Conservation (phyloP, 1,284 basidiomycete species). For the Malassezia furfur region DNA sequence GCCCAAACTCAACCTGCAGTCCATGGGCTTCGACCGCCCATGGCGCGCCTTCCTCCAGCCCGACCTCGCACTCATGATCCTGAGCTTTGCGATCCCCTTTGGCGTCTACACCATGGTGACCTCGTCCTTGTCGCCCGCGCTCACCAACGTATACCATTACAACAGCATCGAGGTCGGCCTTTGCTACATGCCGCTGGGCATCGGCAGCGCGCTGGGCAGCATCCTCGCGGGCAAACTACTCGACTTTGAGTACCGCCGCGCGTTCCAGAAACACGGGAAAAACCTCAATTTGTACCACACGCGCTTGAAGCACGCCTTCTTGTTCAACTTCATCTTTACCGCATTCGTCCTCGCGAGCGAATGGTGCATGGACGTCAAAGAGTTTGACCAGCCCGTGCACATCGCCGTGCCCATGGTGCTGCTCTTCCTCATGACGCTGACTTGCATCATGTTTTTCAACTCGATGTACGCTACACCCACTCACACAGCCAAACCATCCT, state of each 20-base stretch:
- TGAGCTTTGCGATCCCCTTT: conserved; percentile 57
- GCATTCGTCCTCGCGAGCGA: not conserved
- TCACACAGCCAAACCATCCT: conserved; percentile 13
- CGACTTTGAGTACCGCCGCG: conserved; percentile 13
- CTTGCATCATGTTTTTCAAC: conserved; percentile 9
- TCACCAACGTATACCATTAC: conserved; percentile 56
- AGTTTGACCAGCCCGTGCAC: not conserved
- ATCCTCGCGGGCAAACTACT: conserved; percentile 14
- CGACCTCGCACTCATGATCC: conserved; percentile 24
- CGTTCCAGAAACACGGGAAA: not conserved
- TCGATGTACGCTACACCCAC: not conserved
- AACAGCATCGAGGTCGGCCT: conserved; percentile 60
- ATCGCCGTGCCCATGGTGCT: conserved; percentile 9
- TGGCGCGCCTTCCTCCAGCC: conserved; percentile 26
- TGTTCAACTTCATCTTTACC: not conserved
- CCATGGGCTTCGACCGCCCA: conserved; percentile 23
- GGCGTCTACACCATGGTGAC: conserved; percentile 60
- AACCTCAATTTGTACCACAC: conserved; percentile 1
- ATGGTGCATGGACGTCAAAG: conserved; percentile 5
- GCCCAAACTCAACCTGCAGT: conserved; percentile 20
- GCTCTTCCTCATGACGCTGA: conserved; percentile 8
- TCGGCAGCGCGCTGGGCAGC: conserved; percentile 24
- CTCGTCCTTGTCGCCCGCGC: conserved; percentile 60
- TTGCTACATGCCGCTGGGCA: conserved; percentile 61
- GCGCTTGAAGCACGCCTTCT: not conserved